Evolutionary conservation across 805 yeast species (phyloP).

Genomic region (Maudiozyma saulgeensis): DNA sequence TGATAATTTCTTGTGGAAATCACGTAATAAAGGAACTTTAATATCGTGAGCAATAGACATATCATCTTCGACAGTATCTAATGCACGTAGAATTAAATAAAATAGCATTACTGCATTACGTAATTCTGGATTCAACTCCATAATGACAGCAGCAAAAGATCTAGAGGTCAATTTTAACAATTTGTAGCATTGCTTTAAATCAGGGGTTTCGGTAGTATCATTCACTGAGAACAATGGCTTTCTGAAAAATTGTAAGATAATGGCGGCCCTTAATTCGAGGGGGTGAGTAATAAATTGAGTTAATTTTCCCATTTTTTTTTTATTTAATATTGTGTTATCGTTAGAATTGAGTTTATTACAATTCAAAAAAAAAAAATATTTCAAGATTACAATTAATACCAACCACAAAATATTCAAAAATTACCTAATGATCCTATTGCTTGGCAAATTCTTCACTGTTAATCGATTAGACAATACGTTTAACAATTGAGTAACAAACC

Average conservation of each 20-base stretch:
- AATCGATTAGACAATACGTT: too few relatives aligned
- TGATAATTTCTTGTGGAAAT: slow-evolving; percentile 54
- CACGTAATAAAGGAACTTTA: slow-evolving; percentile 66
- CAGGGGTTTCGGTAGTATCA: slow-evolving; percentile 31
- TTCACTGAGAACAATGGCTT: slow-evolving; percentile 43
- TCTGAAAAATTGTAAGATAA: slow-evolving; percentile 52
- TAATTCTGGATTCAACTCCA: slow-evolving; percentile 83
- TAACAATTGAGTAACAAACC: too few relatives aligned
- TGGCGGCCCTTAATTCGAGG: slow-evolving; percentile 54
- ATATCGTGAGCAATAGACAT: slow-evolving; percentile 67
- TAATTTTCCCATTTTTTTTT: slow-evolving; percentile 45
- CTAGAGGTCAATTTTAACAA: slow-evolving; percentile 67
- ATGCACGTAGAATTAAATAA: slow-evolving; percentile 77
- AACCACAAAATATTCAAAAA: too few relatives aligned
- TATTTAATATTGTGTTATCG: background rate
- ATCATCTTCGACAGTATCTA: slow-evolving; percentile 95
- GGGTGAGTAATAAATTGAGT: slow-evolving; percentile 60
- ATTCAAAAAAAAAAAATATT: too few relatives aligned
- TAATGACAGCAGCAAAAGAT: slow-evolving; percentile 88
- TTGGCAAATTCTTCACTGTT: too few relatives aligned
- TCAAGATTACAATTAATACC: too few relatives aligned
- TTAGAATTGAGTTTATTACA: background rate
- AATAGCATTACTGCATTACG: slow-evolving; percentile 75
- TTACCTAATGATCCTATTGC: too few relatives aligned
- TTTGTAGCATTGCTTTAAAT: slow-evolving; percentile 54